Conservation (phyloP, 2,329 filamentous ascomycete species). For the Xylaria sp. region DNA sequence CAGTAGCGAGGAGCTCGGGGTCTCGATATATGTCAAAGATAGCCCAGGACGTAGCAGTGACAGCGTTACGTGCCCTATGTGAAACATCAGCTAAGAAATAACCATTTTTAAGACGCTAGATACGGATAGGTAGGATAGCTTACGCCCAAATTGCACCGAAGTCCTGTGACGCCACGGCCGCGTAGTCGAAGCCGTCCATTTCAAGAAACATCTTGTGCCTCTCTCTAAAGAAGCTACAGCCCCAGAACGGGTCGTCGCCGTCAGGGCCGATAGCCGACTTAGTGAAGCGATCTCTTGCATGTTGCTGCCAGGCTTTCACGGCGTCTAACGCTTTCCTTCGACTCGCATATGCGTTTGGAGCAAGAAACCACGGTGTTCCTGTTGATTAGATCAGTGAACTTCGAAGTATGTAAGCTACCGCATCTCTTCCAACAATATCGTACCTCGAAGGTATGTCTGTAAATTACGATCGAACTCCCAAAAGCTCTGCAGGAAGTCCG, state of each 20-base stretch:
- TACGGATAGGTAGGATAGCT: constrained; percentile 28
- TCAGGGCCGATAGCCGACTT: constrained; percentile 34
- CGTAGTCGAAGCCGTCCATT: constrained; percentile 45
- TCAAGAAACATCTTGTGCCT: constrained; percentile 43
- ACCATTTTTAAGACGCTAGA: too few species aligned
- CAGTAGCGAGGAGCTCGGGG: constrained; percentile 41
- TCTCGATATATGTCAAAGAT: constrained; percentile 45
- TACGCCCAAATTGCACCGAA: constrained; percentile 48
- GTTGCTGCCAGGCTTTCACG: constrained; percentile 43
- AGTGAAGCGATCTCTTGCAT: constrained; percentile 42
- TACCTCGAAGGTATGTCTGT: constrained; percentile 47
- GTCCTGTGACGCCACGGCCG: constrained; percentile 44
- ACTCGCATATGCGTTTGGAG: constrained; percentile 43
- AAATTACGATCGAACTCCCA: constrained; percentile 47
- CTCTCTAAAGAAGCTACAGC: constrained; percentile 46
- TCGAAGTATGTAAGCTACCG: not conserved
- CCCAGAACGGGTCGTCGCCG: constrained; percentile 46
- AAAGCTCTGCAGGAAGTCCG: constrained; percentile 43
- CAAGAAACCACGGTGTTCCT: constrained; percentile 45
- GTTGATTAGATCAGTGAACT: constrained; percentile 9
- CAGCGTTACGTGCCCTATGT: constrained; percentile 42
- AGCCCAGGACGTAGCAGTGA: constrained; percentile 42
- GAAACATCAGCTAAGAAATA: constrained; percentile 27
- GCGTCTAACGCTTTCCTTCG: constrained; percentile 42
- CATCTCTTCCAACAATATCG: not conserved